phyloP scores from a whole-genome alignment of 2,329 filamentous ascomycete species.

The Fusarium sarcochroum region DNA sequence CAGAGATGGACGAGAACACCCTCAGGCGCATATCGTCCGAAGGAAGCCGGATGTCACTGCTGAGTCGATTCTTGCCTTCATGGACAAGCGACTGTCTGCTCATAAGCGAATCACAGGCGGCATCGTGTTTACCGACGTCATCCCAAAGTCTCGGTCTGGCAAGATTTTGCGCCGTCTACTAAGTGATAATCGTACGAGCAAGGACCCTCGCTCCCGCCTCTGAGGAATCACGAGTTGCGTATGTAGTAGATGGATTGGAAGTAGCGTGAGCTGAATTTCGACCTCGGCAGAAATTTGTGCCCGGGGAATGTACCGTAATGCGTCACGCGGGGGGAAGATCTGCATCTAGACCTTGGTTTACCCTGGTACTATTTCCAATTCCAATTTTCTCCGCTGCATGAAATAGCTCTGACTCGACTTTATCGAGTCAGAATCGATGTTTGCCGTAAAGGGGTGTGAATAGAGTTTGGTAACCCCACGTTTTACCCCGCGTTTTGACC shows the following conservation, averaged over 20 bases:
- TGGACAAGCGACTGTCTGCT: conserved; percentile 4
- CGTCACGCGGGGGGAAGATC: neutral
- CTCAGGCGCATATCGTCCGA: conserved; percentile 14
- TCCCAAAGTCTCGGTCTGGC: conserved; percentile 10
- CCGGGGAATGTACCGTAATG: too few species aligned
- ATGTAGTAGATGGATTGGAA: neutral
- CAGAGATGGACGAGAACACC: conserved; percentile 9
- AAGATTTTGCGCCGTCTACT: conserved; percentile 17
- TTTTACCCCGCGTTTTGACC: neutral
- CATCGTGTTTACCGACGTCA: conserved; percentile 3
- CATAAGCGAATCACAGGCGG: conserved; percentile 16
- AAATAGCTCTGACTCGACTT: neutral
- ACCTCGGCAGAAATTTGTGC: neutral
- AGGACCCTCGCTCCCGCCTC: neutral
- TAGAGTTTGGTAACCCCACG: neutral
- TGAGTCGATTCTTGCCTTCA: conserved; percentile 10
- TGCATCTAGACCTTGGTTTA: neutral
- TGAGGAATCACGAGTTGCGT: neutral
- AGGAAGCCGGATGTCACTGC: neutral
- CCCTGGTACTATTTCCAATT: neutral
- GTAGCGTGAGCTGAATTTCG: neutral
- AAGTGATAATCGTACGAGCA: neutral
- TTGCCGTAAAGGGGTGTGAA: neutral
- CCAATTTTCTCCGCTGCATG: too few species aligned
- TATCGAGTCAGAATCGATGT: neutral